Evolutionary conservation across 1,284 basidiomycete species (phyloP), one percentile per base, ranked within the genome.

Genomic region (Trichosporon sp.): DNA sequence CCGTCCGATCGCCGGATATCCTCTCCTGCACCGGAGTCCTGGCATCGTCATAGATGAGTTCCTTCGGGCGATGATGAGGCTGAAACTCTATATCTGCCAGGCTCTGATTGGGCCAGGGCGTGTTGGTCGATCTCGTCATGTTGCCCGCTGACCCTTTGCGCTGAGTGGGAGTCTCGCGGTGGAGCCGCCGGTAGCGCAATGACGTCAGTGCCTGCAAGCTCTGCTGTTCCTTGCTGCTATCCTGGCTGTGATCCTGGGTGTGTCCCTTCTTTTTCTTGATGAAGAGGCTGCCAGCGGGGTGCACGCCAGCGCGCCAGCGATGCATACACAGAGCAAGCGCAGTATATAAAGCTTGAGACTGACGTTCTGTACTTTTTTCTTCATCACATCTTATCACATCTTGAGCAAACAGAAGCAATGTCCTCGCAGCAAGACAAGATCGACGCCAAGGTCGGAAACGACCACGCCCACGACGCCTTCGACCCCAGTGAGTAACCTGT

Each of bases 401-500:
- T n/a, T n/a, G 47, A 51, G 23, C 21, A 21, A 25, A 23, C 47
- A 47, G 18, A n/a, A 29, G 15, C 27, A 60, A 60, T 60, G 27
- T 31, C 56, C 23, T 31, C 53, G 25, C 13, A 58, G 23, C 53
- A 58, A 25, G 29, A 31, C 53, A 58, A 58, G 53, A 58, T 58
- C 53, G 27, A 58, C 56, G 56, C 13, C 29, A 60, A 63, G 60
- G 66, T 47, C n/a, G 66, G 66, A 29, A 23, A 62, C 38, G 62
- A 34, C 44, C 31, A 32, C 66, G 60, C 62, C 31, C 66, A 67
- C 66, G 32, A 53, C 31, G 47, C 62, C 32, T 8, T 18, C 6
- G 66, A 67, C 60, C 21, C 60, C 23, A 67, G 66, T 67, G 60
- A 63, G 66, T 67, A 9, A 23, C 12, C n/a, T 21, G n/a, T 62